A percentile compares a stretch with the other conserved stretches of the same genome.
Conservation (phyloP, 2,329 filamentous ascomycete species). For the Rutstroemia sydowiana region DNA sequence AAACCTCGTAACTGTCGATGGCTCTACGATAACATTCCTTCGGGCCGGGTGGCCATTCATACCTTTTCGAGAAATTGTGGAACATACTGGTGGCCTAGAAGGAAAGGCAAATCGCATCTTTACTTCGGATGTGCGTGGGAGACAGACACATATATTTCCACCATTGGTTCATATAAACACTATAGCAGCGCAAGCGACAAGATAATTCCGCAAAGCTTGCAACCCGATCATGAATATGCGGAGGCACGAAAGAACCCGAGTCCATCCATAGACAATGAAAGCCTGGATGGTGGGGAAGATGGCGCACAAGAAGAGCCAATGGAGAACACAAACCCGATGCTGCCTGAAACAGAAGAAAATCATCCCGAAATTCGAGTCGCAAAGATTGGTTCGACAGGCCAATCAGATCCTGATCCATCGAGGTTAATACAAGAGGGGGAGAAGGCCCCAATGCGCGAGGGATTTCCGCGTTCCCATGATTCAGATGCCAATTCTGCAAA, state of each 20-base stretch:
- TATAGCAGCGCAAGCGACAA: neutral
- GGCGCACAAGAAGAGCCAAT: neutral
- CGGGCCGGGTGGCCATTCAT: conserved; percentile 36
- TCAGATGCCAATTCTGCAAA: no score
- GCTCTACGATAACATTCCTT: conserved; percentile 33
- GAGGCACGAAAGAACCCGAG: no score
- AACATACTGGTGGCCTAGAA: conserved; percentile 24
- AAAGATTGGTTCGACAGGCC: neutral
- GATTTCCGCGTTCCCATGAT: no score
- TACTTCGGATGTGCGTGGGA: neutral
- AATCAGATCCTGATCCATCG: neutral
- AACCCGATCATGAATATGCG: no score
- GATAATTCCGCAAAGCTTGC: neutral
- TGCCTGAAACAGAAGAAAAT: neutral
- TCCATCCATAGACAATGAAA: no score
- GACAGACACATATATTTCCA: neutral
- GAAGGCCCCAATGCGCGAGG: no score
- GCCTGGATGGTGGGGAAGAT: neutral
- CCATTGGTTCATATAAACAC: neutral
- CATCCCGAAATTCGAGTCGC: neutral
- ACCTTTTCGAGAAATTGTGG: conserved; percentile 15
- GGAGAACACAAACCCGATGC: neutral
- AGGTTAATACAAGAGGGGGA: no score
- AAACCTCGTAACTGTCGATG: conserved; percentile 36
- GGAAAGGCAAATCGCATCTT: conserved; percentile 14